Conservation (phyloP, 768 basidiomycete genomes). For the Boletus sensibilis region DNA sequence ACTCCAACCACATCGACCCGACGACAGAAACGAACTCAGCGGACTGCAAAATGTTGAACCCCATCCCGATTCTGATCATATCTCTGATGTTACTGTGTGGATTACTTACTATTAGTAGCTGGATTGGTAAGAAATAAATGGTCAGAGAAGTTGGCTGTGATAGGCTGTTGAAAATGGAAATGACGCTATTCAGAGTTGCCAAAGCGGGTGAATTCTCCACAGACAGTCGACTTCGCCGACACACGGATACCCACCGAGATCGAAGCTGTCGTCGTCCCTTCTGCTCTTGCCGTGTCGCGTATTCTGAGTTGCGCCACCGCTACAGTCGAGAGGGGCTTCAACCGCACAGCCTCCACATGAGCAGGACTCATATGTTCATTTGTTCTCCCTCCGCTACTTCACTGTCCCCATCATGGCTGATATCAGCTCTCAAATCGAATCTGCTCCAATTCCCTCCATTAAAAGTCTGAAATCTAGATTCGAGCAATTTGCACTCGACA, state of each 20-base stretch:
- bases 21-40: neutral
- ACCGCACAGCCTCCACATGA: constrained; percentile 4
- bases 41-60: neutral
- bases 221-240: neutral
- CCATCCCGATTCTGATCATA: no score
- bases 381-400: neutral
- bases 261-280: neutral
- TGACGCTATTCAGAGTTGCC: constrained; percentile 15
- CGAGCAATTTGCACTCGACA: constrained; percentile 58
- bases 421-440: constrained; percentile 43
- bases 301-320: neutral
- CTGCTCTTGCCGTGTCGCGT: neutral
- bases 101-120: no score
- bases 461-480: constrained; percentile 69
- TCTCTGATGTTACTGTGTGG: no score
- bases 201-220: constrained; percentile 9
- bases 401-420: constrained; percentile 15
- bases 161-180: constrained; percentile 3
- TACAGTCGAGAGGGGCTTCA: neutral
- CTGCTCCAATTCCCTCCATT: constrained; percentile 58
- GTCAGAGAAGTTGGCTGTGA: neutral
- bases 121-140: no score
- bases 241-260: neutral
- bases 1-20: neutral
- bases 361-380: constrained; percentile 3